Percentiles rank a stretch among this genome's conserved stretches.
These are phyloP conservation scores for Dendrobium officinale DNA, from an alignment of 106 monocot species.

Conservation along the genomic window DNA sequence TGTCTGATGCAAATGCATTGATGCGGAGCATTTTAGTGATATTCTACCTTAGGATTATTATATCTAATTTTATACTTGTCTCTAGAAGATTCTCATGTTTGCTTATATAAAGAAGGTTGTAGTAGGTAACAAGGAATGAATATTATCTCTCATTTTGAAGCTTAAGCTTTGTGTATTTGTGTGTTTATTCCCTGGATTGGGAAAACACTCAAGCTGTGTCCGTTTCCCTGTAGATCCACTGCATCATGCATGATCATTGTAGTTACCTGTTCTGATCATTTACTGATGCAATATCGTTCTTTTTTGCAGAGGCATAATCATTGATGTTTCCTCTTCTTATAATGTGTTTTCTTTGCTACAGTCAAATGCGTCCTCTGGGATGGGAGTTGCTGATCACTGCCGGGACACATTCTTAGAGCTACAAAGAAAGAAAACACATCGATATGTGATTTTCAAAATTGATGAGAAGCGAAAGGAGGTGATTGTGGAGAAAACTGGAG, in stretches of 20 bases:
- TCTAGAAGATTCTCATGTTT: no score
- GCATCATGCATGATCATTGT: no score
- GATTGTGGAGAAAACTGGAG: constrained; percentile 25
- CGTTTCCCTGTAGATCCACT: no score
- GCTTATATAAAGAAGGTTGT: no score
- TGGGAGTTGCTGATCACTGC: constrained; percentile 21
- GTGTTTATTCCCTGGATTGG: no score
- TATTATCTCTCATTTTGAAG: no score
- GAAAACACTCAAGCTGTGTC: no score
- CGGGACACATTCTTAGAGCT: constrained; percentile 21
- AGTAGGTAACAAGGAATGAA: no score
- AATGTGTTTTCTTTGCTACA: constrained; percentile 3
- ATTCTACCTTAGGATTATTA: no score
- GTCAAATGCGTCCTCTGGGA: constrained; percentile 22
- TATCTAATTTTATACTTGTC: no score
- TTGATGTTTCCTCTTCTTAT: not conserved
- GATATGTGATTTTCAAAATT: constrained; percentile 30
- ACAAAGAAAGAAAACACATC: constrained; percentile 17
- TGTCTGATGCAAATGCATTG: not conserved
- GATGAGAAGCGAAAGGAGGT: constrained; percentile 25
- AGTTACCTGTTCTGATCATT: not conserved
- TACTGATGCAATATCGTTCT: not conserved
- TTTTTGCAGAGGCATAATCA: not conserved
- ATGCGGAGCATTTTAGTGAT: no score
- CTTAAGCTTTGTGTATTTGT: no score